Percentiles rank a stretch among this genome's conserved stretches.
phyloP scores from a whole-genome alignment of 140 eudicot genomes.

The Oenanthe javanica region DNA sequence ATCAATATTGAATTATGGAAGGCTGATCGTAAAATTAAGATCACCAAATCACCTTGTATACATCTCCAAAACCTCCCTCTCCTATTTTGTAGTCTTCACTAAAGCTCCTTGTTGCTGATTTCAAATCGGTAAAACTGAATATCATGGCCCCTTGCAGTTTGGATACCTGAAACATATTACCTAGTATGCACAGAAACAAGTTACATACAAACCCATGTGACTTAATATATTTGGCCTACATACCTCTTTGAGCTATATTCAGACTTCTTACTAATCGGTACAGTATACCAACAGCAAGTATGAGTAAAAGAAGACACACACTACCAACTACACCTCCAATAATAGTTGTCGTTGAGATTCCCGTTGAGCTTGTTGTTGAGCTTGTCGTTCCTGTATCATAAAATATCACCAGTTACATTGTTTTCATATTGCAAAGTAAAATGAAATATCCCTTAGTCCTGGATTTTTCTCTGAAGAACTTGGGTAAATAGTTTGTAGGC shows the following conservation, averaged over 20 bases:
- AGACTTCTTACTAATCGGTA: too few species aligned
- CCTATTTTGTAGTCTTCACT: not conserved
- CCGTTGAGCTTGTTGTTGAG: too few species aligned
- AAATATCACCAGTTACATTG: too few species aligned
- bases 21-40: not conserved
- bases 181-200: not conserved
- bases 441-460: not conserved
- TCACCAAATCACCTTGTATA: not conserved
- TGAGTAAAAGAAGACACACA: too few species aligned
- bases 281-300: too few species aligned
- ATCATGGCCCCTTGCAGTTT: not conserved
- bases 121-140: not conserved
- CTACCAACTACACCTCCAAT: too few species aligned
- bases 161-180: not conserved
- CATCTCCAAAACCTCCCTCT: slow-evolving; percentile 3
- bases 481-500: too few species aligned
- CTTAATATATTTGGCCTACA: not conserved
- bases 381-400: too few species aligned
- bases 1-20: not conserved
- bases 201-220: not conserved
- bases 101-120: not conserved
- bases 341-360: not conserved
- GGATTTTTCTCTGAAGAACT: too few species aligned
- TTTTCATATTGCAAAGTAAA: not conserved
- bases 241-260: too few species aligned